Evolutionary conservation across 495 filamentous ascomycete genomes (phyloP).

Genomic region (Patellaria atrata): DNA sequence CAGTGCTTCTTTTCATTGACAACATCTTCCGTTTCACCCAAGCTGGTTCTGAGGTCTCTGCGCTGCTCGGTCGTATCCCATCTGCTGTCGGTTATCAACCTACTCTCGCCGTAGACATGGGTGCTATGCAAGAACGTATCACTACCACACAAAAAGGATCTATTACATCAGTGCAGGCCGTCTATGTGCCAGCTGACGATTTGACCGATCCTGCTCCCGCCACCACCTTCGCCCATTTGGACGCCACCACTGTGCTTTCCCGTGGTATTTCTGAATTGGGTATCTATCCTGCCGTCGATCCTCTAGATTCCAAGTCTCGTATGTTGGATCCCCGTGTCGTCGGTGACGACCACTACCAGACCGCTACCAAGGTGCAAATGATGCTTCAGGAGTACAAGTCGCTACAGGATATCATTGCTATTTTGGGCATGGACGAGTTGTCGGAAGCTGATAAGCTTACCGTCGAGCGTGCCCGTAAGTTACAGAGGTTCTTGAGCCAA

Average conservation of each 20-base stretch:
- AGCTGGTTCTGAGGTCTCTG: constrained; percentile 99
- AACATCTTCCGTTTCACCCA: constrained; percentile 99
- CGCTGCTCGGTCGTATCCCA: constrained; percentile 97
- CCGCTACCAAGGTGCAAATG: constrained; percentile 87
- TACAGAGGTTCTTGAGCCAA: constrained; percentile 98
- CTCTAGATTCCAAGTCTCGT: constrained; percentile 98
- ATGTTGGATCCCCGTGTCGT: constrained; percentile 98
- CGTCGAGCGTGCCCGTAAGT: constrained; percentile 98
- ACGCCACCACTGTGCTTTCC: constrained; percentile 99
- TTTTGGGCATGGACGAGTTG: constrained; percentile 99
- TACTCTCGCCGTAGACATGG: constrained; percentile 99
- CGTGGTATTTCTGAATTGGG: constrained; percentile 99
- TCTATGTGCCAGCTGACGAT: constrained; percentile 99
- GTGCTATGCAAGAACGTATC: constrained; percentile 99
- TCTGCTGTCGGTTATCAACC: constrained; percentile 99
- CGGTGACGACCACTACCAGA: constrained; percentile 93
- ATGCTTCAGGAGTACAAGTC: constrained; percentile 99
- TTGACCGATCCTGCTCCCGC: constrained; percentile 99
- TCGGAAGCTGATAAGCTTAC: constrained; percentile 98
- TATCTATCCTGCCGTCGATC: constrained; percentile 99
- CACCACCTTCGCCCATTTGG: constrained; percentile 99
- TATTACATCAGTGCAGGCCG: constrained; percentile 99
- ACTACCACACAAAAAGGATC: constrained; percentile 99
- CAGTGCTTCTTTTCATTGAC: constrained; percentile 97
- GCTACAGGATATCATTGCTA: constrained; percentile 99